Conservation (phyloP, 2,329 filamentous ascomycete species). For the Ophiostoma tasmaniense region DNA sequence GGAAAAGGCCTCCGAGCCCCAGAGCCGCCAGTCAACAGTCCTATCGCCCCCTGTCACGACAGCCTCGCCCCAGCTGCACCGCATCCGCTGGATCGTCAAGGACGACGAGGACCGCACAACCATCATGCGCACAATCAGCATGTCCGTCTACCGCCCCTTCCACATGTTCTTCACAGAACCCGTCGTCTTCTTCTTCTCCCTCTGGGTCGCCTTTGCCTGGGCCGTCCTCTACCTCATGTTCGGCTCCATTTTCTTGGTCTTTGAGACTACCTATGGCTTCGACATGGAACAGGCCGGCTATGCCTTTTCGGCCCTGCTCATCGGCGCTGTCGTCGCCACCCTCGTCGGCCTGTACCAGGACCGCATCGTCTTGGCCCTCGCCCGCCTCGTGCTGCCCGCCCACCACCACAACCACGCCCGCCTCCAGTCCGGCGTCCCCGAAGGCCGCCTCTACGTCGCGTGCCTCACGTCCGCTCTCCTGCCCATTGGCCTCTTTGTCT, state of each 20-base stretch:
- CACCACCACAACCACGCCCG: slow-evolving; percentile 33
- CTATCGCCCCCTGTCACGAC: slow-evolving; percentile 2
- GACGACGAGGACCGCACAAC: slow-evolving; percentile 68
- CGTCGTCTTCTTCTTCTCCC: slow-evolving; percentile 75
- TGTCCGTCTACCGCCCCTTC: slow-evolving; percentile 72
- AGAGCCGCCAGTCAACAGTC: not conserved
- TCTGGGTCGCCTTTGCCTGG: slow-evolving; percentile 89
- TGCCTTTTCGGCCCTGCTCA: slow-evolving; percentile 64
- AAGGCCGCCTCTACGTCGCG: slow-evolving; percentile 73
- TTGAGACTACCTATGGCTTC: slow-evolving; percentile 59
- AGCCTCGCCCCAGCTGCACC: slow-evolving; percentile 28
- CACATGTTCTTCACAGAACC: slow-evolving; percentile 67
- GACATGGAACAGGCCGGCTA: slow-evolving; percentile 57
- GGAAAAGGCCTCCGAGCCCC: not conserved
- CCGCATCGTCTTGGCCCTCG: slow-evolving; percentile 41
- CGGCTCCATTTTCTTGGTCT: slow-evolving; percentile 70
- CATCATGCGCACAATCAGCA: slow-evolving; percentile 58
- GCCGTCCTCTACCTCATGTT: slow-evolving; percentile 81
- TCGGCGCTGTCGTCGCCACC: slow-evolving; percentile 59
- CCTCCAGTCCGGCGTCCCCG: slow-evolving; percentile 52
- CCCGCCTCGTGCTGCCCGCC: slow-evolving; percentile 19
- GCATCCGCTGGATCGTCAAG: slow-evolving; percentile 72
- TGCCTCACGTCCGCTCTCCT: slow-evolving; percentile 68
- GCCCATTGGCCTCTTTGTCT: slow-evolving; percentile 73
- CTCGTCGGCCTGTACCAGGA: slow-evolving; percentile 65